Base-by-base conservation (phyloP, 495 filamentous ascomycete genomes). In the Pyrenula aspistea region DNA sequence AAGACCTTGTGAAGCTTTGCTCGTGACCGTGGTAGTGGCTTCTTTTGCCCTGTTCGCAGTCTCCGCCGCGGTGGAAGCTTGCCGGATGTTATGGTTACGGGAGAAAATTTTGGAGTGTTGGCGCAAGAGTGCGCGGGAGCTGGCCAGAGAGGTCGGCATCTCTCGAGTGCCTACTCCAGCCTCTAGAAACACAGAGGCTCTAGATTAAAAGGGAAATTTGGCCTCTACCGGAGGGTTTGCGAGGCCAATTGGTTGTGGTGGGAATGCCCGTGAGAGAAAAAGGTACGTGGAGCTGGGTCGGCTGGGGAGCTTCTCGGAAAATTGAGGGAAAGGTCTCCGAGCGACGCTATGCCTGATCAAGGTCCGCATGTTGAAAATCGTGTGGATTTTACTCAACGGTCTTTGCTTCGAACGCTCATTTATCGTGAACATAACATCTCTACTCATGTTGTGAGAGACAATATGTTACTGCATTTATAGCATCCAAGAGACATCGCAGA, bases 1-100 rank as follows among this genome's bases (percentile, higher is more conserved):
- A 23, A 96, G 83, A 62, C 91, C 90, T 74, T 95, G 78, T 58
- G 82, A 77, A 54, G 92, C 90, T 79, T 92, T 91, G 59, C 83
- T 80, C 48, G 83, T 73, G 68, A 77, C 77, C 54, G 85, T 74
- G 51, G 83, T 78, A 24, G 84, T 81, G 59, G 77, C 70, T 59
- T 86, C 76, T 60, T 82, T 76, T 53, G 87, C 84, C 76, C 90
- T 85, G 55, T 78, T 77, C 57, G 83, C 72, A 60, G 84, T 84
- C 72, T 91, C 86, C 51, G 83, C 74, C 53, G 83, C 76, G 63
- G 82, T 83, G 25, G 84, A 86, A 65, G 84, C 77, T 69, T 82
- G 75, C 67, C 83, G 80, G 68, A 77, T 66, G 57, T 71, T 70
- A 59, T 74, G 74, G 64, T 78, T 77, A 55, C 81, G 81, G 61